Evolutionary conservation across 75 land plant genomes (phyloP).

Genomic region (Isoetes taiwanensis): DNA sequence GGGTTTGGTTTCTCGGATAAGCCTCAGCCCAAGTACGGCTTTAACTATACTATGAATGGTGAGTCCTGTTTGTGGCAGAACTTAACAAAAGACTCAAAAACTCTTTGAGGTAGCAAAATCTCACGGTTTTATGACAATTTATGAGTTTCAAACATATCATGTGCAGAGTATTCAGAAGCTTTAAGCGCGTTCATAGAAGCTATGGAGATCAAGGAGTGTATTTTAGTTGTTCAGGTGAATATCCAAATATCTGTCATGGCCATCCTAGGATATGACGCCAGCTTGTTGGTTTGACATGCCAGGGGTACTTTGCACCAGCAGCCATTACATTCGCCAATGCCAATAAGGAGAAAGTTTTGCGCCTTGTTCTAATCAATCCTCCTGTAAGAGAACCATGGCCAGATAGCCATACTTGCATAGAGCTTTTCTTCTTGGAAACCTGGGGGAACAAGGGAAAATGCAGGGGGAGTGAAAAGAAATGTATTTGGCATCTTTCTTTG

Average conservation of each 20-base stretch:
- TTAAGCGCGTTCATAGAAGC: conserved; percentile 45
- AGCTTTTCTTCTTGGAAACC: too few relatives aligned
- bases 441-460: too few relatives aligned
- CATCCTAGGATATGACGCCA: too few relatives aligned
- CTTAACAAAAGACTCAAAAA: too few relatives aligned
- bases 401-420: too few relatives aligned
- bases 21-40: conserved; percentile 84
- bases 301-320: conserved; percentile 89
- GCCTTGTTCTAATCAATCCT: conserved; percentile 73
- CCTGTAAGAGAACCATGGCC: conserved; percentile 39
- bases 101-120: neutral
- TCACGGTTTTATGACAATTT: neutral
- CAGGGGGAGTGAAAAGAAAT: too few relatives aligned
- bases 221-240: conserved; percentile 76
- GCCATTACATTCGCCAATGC: conserved; percentile 54
- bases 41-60: conserved; percentile 78
- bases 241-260: neutral
- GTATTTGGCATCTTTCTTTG: neutral
- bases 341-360: conserved; percentile 47
- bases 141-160: too few relatives aligned
- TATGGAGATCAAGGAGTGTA: conserved; percentile 28
- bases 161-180: conserved; percentile 60
- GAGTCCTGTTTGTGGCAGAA: too few relatives aligned
- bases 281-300: too few relatives aligned
- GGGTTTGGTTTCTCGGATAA: conserved; percentile 98